A percentile compares a stretch with the other conserved stretches of the same genome.
Conservation (phyloP, 1,284 basidiomycete genomes). For the Psilocybe mexicana region DNA sequence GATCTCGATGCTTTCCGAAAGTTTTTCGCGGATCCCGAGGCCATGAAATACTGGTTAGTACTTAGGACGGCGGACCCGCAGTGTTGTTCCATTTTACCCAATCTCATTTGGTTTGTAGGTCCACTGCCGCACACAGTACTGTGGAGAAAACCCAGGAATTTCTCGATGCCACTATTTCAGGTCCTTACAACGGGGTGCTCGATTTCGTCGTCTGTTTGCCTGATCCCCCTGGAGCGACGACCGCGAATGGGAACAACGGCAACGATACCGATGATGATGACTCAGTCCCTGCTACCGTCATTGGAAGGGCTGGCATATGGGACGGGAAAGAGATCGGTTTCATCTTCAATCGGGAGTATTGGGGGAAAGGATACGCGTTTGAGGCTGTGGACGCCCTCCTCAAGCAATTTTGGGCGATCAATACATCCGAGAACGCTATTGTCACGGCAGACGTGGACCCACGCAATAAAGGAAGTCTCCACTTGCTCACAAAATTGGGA, state of each 20-base stretch:
- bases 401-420: slow-evolving; percentile 17
- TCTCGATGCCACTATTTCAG: slow-evolving; percentile 18
- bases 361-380: slow-evolving; percentile 24
- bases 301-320: slow-evolving; percentile 23
- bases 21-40: slow-evolving; percentile 17
- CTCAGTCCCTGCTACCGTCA: slow-evolving; percentile 4
- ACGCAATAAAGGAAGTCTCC: slow-evolving; percentile 17
- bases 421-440: neutral
- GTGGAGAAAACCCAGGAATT: slow-evolving; percentile 16
- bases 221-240: neutral
- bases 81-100: too few relatives aligned
- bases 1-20: slow-evolving; percentile 17
- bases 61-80: neutral
- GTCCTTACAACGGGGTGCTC: slow-evolving; percentile 21
- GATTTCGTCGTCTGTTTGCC: slow-evolving; percentile 23
- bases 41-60: slow-evolving; percentile 20
- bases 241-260: too few relatives aligned
- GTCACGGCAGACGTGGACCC: slow-evolving; percentile 25
- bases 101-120: slow-evolving; percentile 5
- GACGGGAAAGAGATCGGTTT: slow-evolving; percentile 23
- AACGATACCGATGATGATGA: neutral
- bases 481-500: slow-evolving; percentile 20
- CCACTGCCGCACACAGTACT: slow-evolving; percentile 16
- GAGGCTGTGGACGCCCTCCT: slow-evolving; percentile 22
- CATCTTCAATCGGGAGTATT: slow-evolving; percentile 20